Evolutionary conservation across 2,329 filamentous ascomycete species (phyloP), one percentile per base, ranked within the genome.

Genomic region (Chaetomiaceae sp.): DNA sequence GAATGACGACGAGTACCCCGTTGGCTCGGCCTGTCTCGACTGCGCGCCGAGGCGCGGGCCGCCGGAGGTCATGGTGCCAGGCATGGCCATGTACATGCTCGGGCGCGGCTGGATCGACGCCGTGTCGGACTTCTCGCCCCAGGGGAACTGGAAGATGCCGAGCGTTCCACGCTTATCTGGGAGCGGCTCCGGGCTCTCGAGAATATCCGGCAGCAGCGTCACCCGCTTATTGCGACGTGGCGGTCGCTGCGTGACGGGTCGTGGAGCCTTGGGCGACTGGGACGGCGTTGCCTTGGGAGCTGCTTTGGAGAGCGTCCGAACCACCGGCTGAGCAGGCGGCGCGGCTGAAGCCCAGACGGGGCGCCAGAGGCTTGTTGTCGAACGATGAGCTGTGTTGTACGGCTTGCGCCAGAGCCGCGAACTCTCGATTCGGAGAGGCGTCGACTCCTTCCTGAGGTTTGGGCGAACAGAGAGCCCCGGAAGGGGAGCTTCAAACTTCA

Each of bases 101-200:
- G 61, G 64, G 8, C 61, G 48, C 24, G 63, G 61, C 52, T 68
- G 68, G 45, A 73, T 60, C 22, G 63, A 73, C 9, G 73, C 73
- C 43, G 70, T 71, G 60, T 82, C 78, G 17, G 79, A 83, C 55
- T 65, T 74, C 63, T 83, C 79, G 12, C 80, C 80, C 77, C 78
- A 83, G 2, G 80, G 78, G 53, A 83, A 83, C 55, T 81, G 76
- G 65, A 81, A 84, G 56, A 83, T 76, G 5, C 79, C 80, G 15
- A 83, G 68, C 10, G 78, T 81, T 11, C 71, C 77, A 34, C 73
- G 69, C 62, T 75, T 78, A 58, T 80, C 68, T 4, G 73, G 72
- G 4, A 83, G 65, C 29, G 78, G 79, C 57, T 76, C 65, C 4
- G 80, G 80, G 52, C 71, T 80, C 59, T 83, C 80, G 27, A 81